Conservation (phyloP, 805 yeast genomes). For the Wickerhamiella sergipiensis region DNA sequence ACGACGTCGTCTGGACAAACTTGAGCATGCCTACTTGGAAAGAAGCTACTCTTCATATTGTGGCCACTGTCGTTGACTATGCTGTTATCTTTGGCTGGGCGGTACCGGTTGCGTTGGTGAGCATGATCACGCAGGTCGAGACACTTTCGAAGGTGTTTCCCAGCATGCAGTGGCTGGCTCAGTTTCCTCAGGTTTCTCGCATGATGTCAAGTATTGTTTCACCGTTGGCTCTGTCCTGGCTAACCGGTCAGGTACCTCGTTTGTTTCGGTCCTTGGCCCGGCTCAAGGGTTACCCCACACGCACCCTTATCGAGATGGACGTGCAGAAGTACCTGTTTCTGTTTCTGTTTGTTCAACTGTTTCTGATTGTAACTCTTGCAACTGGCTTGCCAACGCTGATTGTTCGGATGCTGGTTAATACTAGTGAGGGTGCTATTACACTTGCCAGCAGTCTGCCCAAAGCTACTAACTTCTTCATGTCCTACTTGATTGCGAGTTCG, state of each 20-base stretch:
- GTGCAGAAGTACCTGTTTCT: conserved; percentile 67
- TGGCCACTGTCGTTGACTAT: conserved; percentile 35
- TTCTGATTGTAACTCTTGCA: conserved; percentile 72
- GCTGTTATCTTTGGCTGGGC: conserved; percentile 56
- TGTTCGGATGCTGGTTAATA: conserved; percentile 12
- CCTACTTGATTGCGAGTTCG: conserved; percentile 62
- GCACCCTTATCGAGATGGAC: conserved; percentile 51
- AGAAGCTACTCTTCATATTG: conserved; percentile 25
- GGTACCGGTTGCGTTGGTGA: conserved; percentile 70
- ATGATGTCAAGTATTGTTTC: conserved; percentile 53
- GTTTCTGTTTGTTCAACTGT: conserved; percentile 69
- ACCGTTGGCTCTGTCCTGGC: conserved; percentile 44
- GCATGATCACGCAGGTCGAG: conserved; percentile 62
- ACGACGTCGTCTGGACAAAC: conserved; percentile 63
- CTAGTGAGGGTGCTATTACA: conserved; percentile 31
- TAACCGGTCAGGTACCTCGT: conserved; percentile 49
- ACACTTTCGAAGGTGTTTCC: conserved; percentile 50
- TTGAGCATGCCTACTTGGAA: conserved; percentile 29
- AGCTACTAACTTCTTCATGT: conserved; percentile 74
- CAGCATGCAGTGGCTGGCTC: conserved; percentile 39
- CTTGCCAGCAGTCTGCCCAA: conserved; percentile 72
- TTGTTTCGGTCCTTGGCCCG: conserved; percentile 41
- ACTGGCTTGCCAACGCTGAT: conserved; percentile 53
- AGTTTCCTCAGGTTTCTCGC: conserved; percentile 41
- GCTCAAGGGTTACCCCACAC: conserved; percentile 46